Base-by-base conservation (phyloP, 2,329 filamentous ascomycete genomes). In the Corynespora cassiicola region DNA sequence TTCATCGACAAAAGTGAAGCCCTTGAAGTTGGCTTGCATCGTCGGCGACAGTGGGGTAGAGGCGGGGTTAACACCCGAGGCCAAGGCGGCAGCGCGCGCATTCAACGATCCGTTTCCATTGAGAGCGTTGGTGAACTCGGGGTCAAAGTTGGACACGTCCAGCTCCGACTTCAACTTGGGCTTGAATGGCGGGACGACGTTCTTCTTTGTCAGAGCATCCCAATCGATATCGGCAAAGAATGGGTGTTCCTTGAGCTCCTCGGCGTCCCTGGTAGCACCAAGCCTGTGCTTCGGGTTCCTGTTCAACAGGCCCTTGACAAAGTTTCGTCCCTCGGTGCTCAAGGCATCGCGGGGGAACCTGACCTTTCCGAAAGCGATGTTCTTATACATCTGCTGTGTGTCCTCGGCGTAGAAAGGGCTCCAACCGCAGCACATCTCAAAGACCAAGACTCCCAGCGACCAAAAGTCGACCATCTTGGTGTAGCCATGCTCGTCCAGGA, bases 391-490 rank as follows among this genome's bases (percentile, higher is more conserved):
- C 69, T 99, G 94, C 71, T 99, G 94, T 0, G 94, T 99, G 64
- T 99, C 94, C 63, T 99, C 94, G 39, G 94, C 94, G 58, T 97
- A 99, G 73, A 99, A 99, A 0, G 94, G 94, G 60, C 90, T 96
- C 94, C 94, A 99, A 21, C 94, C 94, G 60, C 94, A 99, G 75
- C 94, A 99, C 94, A 99, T 99, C 70, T 99, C 94, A 60, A 99
- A 99, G 1, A 99, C 94, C 37, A 99, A 78, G 31, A 99, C 94
- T 40, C 94, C 94, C 9, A 99, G 79, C 2, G 94, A 99, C 94
- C 94, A 99, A 69, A 97, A 99, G 68, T 99, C 94, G 6, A 99
- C 94, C 94, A 99, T 97, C 75, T 97, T 97, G 37, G 94, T 97
- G 71, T 99, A 99, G 21, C 94, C 94, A 60, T 90, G 88, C 73